Conservation (phyloP, 1,284 basidiomycete genomes). For the Farysia itapuensis region DNA sequence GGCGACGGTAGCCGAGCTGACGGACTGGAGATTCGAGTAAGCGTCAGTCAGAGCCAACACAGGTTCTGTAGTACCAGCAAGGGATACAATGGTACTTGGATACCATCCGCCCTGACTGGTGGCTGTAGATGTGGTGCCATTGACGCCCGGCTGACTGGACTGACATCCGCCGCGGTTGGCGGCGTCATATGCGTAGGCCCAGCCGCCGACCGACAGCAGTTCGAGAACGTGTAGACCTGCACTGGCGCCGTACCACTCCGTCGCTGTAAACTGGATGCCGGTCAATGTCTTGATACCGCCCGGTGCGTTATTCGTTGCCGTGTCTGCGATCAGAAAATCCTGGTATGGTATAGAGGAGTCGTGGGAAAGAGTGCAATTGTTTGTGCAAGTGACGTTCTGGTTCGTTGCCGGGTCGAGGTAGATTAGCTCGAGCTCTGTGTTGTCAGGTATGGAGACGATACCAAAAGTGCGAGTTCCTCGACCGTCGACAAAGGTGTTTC, state of each 20-base stretch:
- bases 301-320: slow-evolving; percentile 37
- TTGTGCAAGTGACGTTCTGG: slow-evolving; percentile 66
- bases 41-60: slow-evolving; percentile 73
- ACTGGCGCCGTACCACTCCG: slow-evolving; percentile 73
- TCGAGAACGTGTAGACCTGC: slow-evolving; percentile 86
- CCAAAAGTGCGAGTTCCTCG: slow-evolving; percentile 82
- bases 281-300: slow-evolving; percentile 68
- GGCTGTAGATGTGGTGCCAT: slow-evolving; percentile 40
- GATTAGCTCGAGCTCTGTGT: slow-evolving; percentile 73
- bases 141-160: slow-evolving; percentile 42
- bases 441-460: slow-evolving; percentile 78
- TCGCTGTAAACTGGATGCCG: slow-evolving; percentile 71
- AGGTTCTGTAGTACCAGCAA: slow-evolving; percentile 76
- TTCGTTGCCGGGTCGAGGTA: slow-evolving; percentile 77
- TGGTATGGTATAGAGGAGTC: slow-evolving; percentile 74
- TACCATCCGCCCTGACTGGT: slow-evolving; percentile 47
- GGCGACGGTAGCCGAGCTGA: slow-evolving; percentile 69
- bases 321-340: slow-evolving; percentile 75
- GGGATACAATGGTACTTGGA: slow-evolving; percentile 32
- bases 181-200: slow-evolving; percentile 50
- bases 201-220: slow-evolving; percentile 77
- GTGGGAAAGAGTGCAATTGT: slow-evolving; percentile 59
- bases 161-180: slow-evolving; percentile 46
- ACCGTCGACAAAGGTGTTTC: slow-evolving; percentile 80
- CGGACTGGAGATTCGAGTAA: slow-evolving; percentile 68